Evolutionary conservation across 208 protist species (phyloP).

Genomic region (Crithidia thermophila): DNA sequence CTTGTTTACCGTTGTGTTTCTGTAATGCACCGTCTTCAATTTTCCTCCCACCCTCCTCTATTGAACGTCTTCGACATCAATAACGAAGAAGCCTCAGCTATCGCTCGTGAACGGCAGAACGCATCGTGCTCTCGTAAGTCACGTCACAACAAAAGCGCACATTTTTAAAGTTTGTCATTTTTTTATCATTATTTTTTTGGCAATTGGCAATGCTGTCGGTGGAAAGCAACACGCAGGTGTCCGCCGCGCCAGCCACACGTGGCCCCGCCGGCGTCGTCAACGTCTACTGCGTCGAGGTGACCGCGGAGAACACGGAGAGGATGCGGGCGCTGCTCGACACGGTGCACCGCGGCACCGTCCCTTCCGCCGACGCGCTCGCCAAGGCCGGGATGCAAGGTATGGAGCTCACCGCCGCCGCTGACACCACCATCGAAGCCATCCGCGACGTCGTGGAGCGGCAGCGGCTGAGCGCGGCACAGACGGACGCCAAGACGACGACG

Average conservation of each 20-base stretch:
- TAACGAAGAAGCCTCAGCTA: too few relatives aligned
- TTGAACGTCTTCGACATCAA: too few relatives aligned
- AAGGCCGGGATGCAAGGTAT: not conserved
- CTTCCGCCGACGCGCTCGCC: not conserved
- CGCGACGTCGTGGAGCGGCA: slow-evolving; percentile 10
- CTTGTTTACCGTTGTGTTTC: too few relatives aligned
- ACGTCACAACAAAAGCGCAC: too few relatives aligned
- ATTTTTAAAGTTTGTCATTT: too few relatives aligned
- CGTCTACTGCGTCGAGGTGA: slow-evolving; percentile 24
- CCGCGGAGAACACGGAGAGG: slow-evolving; percentile 13
- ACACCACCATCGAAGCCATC: slow-evolving; percentile 3
- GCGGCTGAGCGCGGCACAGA: not conserved
- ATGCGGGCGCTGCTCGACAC: slow-evolving; percentile 6
- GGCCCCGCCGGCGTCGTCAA: not conserved
- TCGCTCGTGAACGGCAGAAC: too few relatives aligned
- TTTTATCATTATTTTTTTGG: too few relatives aligned
- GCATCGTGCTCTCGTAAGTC: too few relatives aligned
- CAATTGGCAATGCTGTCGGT: slow-evolving; percentile 4
- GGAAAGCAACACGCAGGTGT: not conserved
- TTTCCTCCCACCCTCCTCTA: too few relatives aligned
- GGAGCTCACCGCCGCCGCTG: slow-evolving; percentile 5
- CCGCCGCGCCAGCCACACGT: not conserved
- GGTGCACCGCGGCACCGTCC: not conserved
- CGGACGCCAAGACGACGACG: not conserved
- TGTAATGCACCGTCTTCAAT: too few relatives aligned